Base-by-base conservation (phyloP, 1,139 yeast genomes). In the Scheffersomyces cryptocercus region DNA sequence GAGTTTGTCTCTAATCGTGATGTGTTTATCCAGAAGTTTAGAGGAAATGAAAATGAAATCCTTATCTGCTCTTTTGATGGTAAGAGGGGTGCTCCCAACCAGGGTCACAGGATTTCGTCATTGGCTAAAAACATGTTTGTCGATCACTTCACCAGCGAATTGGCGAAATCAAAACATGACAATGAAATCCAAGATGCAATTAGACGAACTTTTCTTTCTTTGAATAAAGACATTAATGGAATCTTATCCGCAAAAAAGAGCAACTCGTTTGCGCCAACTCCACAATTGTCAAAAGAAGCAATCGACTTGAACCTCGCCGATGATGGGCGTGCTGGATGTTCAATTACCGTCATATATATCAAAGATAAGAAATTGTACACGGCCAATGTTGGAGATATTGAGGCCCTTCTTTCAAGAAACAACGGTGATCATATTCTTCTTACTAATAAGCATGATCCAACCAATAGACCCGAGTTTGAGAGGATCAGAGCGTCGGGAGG, bases 401-500 rank as follows among this genome's bases (percentile, higher is more conserved):
- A 85, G 75, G 93, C 91, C 0, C 74, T 93, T 42, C 64, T 93
- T 43, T 84, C 96, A 4, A 79, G 85, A 49, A 79, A 82, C 36
- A 88, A 88, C 62, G 97, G 98, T 28, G 95, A 89, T 39, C 87
- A 82, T 58, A 69, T 77, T 10, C 71, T 82, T 5, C 70, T 95
- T 39, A 87, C 97, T 1, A 82, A 79, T 28, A 83, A 86, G 43
- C 97, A 93, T 60, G 90, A 85, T 49, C 97, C 98, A 5, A 85
- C 95, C 5, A 81, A 78, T 38, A 75, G 88, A 37, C 74, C 73
- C 28, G 99, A 93, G 61, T 85, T 91, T 55, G 95, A 88, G 53
- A 74, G 97, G 56, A 88, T 95, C 40, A 75, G 98, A 55, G 88
- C 88, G 2, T 82, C 95, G 15, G 98, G 98, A 40, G 98, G 98